These are phyloP conservation scores for Russula griseocarnosa DNA, from an alignment of 768 basidiomycete species.

Conservation along the genomic window DNA sequence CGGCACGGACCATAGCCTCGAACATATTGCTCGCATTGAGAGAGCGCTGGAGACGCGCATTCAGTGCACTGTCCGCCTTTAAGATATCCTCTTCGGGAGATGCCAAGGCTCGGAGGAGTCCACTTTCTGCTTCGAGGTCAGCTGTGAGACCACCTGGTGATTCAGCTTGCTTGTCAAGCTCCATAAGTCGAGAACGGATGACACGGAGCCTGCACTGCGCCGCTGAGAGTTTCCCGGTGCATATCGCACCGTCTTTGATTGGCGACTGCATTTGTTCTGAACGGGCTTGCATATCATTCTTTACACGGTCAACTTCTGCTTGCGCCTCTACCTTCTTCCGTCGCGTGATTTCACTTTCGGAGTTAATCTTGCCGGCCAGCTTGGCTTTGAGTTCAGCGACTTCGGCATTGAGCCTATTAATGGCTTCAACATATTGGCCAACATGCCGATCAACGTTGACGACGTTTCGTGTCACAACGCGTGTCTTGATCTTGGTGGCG, in stretches of 20 bases:
- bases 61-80: slow-evolving; percentile 55
- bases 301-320: slow-evolving; percentile 70
- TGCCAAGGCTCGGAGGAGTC: slow-evolving; percentile 61
- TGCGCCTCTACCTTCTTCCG: slow-evolving; percentile 69
- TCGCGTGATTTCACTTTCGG: slow-evolving; percentile 59
- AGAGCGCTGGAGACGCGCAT: slow-evolving; percentile 58
- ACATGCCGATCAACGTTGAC: slow-evolving; percentile 94
- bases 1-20: slow-evolving; percentile 80
- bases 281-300: slow-evolving; percentile 66
- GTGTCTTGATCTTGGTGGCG: slow-evolving; percentile 97
- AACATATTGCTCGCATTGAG: slow-evolving; percentile 77
- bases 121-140: slow-evolving; percentile 70
- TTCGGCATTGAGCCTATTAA: slow-evolving; percentile 80
- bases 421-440: slow-evolving; percentile 91
- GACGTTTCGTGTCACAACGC: slow-evolving; percentile 91
- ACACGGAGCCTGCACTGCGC: slow-evolving; percentile 65
- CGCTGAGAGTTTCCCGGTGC: slow-evolving; percentile 63
- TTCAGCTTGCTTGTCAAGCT: slow-evolving; percentile 47
- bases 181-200: slow-evolving; percentile 57
- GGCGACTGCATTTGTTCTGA: slow-evolving; percentile 65
- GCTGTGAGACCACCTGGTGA: slow-evolving; percentile 42
- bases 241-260: slow-evolving; percentile 72
- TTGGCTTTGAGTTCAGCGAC: slow-evolving; percentile 84
- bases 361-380: slow-evolving; percentile 63
- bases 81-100: slow-evolving; percentile 66